These are phyloP conservation scores for Fusarium chuoi DNA, from an alignment of 2,329 filamentous ascomycete genomes.

Conservation along the genomic window DNA sequence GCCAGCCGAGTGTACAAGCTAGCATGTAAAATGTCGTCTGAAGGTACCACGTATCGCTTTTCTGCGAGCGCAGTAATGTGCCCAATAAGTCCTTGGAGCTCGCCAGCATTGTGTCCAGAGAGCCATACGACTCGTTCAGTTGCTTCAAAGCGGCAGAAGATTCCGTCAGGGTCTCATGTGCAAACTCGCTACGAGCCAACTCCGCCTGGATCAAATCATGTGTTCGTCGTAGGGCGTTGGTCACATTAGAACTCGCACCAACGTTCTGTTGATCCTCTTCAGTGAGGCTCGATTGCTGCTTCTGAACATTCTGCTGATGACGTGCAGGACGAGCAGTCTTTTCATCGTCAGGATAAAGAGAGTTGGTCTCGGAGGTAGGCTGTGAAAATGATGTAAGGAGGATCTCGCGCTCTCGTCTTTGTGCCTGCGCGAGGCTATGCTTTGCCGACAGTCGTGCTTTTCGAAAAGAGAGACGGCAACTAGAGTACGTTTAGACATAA, in stretches of 20 bases:
- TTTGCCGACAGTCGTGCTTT: conserved; percentile 85
- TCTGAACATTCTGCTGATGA: conserved; percentile 41
- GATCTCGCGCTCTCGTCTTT: conserved; percentile 79
- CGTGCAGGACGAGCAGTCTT: conserved; percentile 38
- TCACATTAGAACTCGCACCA: conserved; percentile 84
- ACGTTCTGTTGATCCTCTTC: conserved; percentile 79
- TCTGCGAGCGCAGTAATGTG: conserved; percentile 85
- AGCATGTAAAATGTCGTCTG: conserved; percentile 90
- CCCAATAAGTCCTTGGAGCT: conserved; percentile 80
- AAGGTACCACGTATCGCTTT: conserved; percentile 98
- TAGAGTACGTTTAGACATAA: conserved; percentile 43
- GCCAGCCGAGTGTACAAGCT: conserved; percentile 80
- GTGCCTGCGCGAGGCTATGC: conserved; percentile 76
- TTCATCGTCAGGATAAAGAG: conserved; percentile 43
- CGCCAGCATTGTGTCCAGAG: conserved; percentile 79
- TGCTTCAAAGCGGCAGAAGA: conserved; percentile 84
- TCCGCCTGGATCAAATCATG: conserved; percentile 88
- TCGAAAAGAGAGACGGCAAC: conserved; percentile 75
- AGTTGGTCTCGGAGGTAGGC: conserved; percentile 50
- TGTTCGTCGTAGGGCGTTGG: conserved; percentile 82
- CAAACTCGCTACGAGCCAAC: conserved; percentile 87
- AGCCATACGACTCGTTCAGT: conserved; percentile 82
- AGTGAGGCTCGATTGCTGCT: conserved; percentile 54
- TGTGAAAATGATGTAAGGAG: conserved; percentile 74
- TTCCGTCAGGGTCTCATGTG: conserved; percentile 86